Base-by-base conservation (phyloP, 495 filamentous ascomycete species). In the Annulohypoxylon moriforme region DNA sequence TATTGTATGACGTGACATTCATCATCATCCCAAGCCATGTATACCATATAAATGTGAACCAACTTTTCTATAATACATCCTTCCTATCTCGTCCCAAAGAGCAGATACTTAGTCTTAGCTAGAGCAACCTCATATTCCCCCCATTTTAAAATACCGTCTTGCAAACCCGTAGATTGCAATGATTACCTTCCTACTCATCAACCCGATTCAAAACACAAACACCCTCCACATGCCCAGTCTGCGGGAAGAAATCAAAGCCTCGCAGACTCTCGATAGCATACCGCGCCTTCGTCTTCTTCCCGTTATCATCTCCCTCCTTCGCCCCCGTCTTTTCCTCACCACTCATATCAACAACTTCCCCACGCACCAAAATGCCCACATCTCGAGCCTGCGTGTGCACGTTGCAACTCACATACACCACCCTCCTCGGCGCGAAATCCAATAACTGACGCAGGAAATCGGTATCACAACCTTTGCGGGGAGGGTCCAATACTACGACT, bases 171-270 rank as follows among this genome's bases (percentile, higher is more conserved):
- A 29, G 33, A 5, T 13, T 25, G n/a, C 44, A 25, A 40, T n/a
- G n/a, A n/a, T n/a, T n/a, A 29, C 27, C 27, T 6, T 29, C 34
- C 55, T 71, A 64, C 3, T 53, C 63, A 16, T 85, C 79, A n/a
- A 86, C 80, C 60, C 85, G 75, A 33, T 85, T 89, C 74, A 98
- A 79, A 27, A 98, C 88, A 34, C 92, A 96, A 61, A 98, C 94
- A 44, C 96, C 92, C 79, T 99, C 96, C 0, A 98, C 96, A 85
- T 99, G 96, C 5, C 93, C 89, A 24, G 96, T 98, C 85, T 98
- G 96, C 49, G 96, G 96, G 80, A 99, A 99, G 83, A 99, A 99
- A 75, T 99, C 96, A 77, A 98, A 98, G 4, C 94, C 96, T 50
- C 90, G 85, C 34, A 99, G 82, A 76, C 93, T 96, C 85, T 99